These are phyloP conservation scores for Aspergillus conjunctus DNA, from an alignment of 495 filamentous ascomycete species.

Conservation along the genomic window DNA sequence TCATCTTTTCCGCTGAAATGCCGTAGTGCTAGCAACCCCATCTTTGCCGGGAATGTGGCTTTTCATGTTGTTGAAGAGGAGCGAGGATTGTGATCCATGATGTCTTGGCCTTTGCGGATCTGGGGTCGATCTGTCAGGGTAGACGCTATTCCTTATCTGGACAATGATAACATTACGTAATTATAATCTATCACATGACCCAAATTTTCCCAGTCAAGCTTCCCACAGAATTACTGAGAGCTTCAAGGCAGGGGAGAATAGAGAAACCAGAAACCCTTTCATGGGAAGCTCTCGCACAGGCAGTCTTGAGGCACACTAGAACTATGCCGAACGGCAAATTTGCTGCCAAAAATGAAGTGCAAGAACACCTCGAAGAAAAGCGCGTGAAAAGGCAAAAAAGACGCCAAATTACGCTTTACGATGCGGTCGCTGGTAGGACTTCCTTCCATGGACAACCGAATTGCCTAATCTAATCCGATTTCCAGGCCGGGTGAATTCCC, in stretches of 20 bases:
- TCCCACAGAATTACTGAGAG: too few species aligned
- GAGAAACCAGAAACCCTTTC: not conserved
- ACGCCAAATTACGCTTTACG: not conserved
- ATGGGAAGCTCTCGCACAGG: not conserved
- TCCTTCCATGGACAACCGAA: not conserved
- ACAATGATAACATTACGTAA: too few species aligned
- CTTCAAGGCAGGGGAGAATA: not conserved
- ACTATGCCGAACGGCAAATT: slow-evolving; percentile 1
- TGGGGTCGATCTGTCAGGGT: too few species aligned
- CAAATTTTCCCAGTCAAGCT: too few species aligned
- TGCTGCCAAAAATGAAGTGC: not conserved
- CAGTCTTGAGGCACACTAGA: not conserved
- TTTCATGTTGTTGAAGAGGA: too few species aligned
- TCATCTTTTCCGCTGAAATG: too few species aligned
- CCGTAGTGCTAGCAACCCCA: too few species aligned
- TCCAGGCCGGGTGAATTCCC: slow-evolving; percentile 53
- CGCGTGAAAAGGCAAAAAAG: not conserved
- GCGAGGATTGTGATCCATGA: too few species aligned
- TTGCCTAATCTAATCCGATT: not conserved
- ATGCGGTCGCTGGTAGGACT: slow-evolving; percentile 2
- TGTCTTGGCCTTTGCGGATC: too few species aligned
- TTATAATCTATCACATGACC: too few species aligned
- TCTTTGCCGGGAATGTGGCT: too few species aligned
- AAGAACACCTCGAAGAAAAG: not conserved
- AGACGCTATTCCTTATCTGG: too few species aligned